These are phyloP conservation scores for Tolypocladium amazonense DNA, from an alignment of 2,329 filamentous ascomycete species.

Conservation along the genomic window DNA sequence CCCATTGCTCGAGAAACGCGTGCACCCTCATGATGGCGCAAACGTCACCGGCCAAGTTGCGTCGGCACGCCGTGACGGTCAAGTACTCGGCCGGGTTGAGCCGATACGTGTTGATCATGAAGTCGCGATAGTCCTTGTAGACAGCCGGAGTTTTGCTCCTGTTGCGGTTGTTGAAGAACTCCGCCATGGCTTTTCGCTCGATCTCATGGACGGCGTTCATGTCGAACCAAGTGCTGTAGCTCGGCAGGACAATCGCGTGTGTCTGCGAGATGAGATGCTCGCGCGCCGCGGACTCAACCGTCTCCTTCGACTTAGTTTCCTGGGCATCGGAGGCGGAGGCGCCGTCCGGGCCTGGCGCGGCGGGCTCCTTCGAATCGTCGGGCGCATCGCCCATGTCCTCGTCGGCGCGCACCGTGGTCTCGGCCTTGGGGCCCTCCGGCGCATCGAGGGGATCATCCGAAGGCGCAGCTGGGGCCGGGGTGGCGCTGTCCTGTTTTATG, in stretches of 20 bases:
- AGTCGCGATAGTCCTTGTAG: constrained; percentile 98
- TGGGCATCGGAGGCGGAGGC: constrained; percentile 38
- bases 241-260: constrained; percentile 90
- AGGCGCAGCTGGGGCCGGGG: constrained; percentile 40
- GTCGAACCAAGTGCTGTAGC: constrained; percentile 98
- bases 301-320: constrained; percentile 65
- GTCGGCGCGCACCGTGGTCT: constrained; percentile 55
- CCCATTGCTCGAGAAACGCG: constrained; percentile 96
- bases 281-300: constrained; percentile 74
- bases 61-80: constrained; percentile 88
- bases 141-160: constrained; percentile 95
- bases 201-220: constrained; percentile 88
- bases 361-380: constrained; percentile 39
- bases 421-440: constrained; percentile 44
- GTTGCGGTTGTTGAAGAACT: constrained; percentile 98
- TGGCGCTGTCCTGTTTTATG: constrained; percentile 52
- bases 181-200: constrained; percentile 87
- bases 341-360: constrained; percentile 30
- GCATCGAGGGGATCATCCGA: constrained; percentile 60
- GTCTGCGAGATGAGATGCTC: constrained; percentile 89
- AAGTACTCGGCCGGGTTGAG: constrained; percentile 93
- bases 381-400: constrained; percentile 69
- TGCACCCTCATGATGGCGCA: constrained; percentile 99
- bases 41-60: constrained; percentile 92
- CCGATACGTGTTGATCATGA: constrained; percentile 99